Percentiles rank a stretch among this genome's conserved stretches.
phyloP scores from a whole-genome alignment of 495 filamentous ascomycete genomes.

The Penicillium paradoxum region DNA sequence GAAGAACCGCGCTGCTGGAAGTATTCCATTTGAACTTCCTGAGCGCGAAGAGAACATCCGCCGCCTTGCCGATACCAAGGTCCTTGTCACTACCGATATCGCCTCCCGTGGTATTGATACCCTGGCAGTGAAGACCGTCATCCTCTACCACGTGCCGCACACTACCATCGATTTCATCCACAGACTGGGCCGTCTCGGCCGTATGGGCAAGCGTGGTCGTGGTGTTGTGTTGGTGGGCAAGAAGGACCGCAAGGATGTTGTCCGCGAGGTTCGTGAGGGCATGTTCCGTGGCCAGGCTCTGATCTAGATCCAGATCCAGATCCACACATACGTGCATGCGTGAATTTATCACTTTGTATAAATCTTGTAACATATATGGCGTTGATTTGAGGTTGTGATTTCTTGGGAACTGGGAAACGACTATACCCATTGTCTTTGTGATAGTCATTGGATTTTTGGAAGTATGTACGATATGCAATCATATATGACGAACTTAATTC shows the following conservation, averaged over 20 bases:
- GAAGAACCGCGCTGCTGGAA: constrained; percentile 25
- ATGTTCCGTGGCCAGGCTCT: constrained; percentile 90
- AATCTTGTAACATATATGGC: constrained; percentile 24
- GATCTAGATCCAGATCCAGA: constrained; percentile 46
- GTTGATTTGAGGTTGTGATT: constrained; percentile 13
- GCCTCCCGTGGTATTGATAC: constrained; percentile 93
- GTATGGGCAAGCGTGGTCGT: constrained; percentile 87
- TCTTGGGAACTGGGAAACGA: constrained; percentile 13
- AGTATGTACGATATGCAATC: constrained; percentile 7
- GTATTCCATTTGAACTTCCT: constrained; percentile 32
- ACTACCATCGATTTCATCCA: constrained; percentile 97
- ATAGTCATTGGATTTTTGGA: constrained; percentile 8
- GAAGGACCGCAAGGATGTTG: constrained; percentile 82
- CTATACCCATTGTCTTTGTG: constrained; percentile 12
- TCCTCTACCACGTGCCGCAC: constrained; percentile 93
- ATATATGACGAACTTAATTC: constrained; percentile 7
- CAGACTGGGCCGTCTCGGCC: constrained; percentile 80
- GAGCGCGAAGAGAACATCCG: constrained; percentile 20
- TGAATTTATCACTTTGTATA: constrained; percentile 15
- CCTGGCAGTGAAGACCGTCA: constrained; percentile 80
- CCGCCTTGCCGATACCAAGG: constrained; percentile 65
- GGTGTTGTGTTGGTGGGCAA: constrained; percentile 88
- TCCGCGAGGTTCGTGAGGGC: constrained; percentile 86
- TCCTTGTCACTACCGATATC: constrained; percentile 90
- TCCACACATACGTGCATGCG: constrained; percentile 2